Percentiles rank a stretch among this genome's conserved stretches.
Evolutionary conservation across 768 basidiomycete genomes (phyloP).

Genomic region (Naganishia vishniacii): DNA sequence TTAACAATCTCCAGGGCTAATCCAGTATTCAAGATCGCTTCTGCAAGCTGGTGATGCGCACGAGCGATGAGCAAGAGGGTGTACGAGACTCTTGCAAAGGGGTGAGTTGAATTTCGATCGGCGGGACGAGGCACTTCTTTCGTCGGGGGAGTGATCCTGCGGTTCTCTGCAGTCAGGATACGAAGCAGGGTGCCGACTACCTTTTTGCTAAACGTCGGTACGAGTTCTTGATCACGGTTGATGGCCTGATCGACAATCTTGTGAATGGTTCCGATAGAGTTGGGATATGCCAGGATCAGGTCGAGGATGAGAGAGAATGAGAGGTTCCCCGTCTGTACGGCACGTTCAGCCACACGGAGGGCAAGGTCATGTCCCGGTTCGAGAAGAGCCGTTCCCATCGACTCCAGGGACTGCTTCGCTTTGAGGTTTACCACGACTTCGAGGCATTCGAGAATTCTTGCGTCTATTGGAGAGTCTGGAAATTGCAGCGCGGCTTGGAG

Average conservation of each 20-base stretch:
- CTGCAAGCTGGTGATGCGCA: constrained; percentile 14
- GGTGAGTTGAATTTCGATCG: neutral
- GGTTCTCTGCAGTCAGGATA: constrained; percentile 8
- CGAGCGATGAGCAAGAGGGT: constrained; percentile 24
- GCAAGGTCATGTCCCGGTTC: neutral
- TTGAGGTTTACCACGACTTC: constrained; percentile 1
- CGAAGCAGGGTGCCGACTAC: constrained; percentile 15
- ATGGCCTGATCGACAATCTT: constrained; percentile 4
- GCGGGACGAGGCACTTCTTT: neutral
- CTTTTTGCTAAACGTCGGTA: constrained; percentile 5
- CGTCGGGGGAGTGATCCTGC: neutral
- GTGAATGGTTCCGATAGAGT: constrained; percentile 9
- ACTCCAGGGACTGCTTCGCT: constrained; percentile 1
- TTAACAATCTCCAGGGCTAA: constrained; percentile 4
- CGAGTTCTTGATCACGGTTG: neutral
- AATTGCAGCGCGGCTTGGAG: neutral
- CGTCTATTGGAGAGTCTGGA: neutral
- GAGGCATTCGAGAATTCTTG: constrained; percentile 6
- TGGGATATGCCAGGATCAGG: constrained; percentile 24
- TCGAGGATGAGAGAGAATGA: constrained; percentile 16
- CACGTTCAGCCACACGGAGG: neutral
- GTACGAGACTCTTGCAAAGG: constrained; percentile 1
- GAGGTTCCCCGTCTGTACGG: neutral
- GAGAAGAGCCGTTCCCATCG: constrained; percentile 7
- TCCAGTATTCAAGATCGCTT: neutral